Base-by-base conservation (phyloP, 140 eudicot genomes). In the Stevia rebaudiana region DNA sequence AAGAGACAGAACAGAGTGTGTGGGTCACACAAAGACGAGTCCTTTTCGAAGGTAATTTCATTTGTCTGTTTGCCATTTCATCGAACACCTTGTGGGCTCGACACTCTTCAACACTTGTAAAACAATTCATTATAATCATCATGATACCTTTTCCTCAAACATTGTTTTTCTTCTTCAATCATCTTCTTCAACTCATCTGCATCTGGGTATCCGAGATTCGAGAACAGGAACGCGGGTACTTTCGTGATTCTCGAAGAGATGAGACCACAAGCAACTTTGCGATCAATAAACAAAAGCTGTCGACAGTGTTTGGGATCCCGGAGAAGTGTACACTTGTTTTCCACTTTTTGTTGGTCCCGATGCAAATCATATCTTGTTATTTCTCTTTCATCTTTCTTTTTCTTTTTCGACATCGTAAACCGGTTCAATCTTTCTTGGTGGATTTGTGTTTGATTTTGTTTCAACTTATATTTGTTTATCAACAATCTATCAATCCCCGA, bases 321-420 rank as follows among this genome's bases (percentile, higher is more conserved):
- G 61, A 50, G 43, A 16, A 12, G 8, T 24, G 21, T 25, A 53
- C 33, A 10, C 11, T 58, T 44, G 67, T 69, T 71, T 49, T 36
- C 11, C 61, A 61, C 76, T 72, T 72, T 70, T 53, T 7, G 49
- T 42, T 72, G 71, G 71, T 72, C 63, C 77, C 66, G 33, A 59
- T 40, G 21, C 47, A 47, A 52, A 72, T 72, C 65, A 9, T 18
- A 1, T 72, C 41, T 52, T 39, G 74, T 69, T 43, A 44, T 61
- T 17, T 62, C 57, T 3, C 43, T 72, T 36, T 42, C 64, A 1
- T 52, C 9, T 17, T 28, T n/a, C 41, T 37, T 23, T 40, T 62
- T 42, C 40, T 63, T 61, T 72, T 62, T 8, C 40, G 11, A 12
- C 61, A 13, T 28, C 41, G 41, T 13, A 54, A 25, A 13, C n/a